Conservation (phyloP, 2,329 filamentous ascomycete genomes). For the Talaromyces islandicus region DNA sequence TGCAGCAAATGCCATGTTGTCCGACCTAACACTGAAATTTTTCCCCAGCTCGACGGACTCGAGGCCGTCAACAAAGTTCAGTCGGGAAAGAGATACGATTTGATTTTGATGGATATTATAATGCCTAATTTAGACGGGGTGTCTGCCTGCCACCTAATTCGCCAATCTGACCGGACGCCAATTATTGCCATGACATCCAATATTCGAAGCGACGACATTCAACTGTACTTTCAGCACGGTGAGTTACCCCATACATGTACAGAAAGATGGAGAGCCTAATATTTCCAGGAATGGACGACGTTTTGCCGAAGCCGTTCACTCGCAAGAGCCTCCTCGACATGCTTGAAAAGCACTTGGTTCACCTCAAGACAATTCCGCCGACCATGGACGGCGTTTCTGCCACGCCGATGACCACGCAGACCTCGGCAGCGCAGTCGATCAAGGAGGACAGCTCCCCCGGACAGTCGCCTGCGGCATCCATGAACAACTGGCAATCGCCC, state of each 20-base stretch:
- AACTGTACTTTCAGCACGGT: slow-evolving; percentile 96
- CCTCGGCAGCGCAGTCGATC: slow-evolving; percentile 49
- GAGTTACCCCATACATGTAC: slow-evolving; percentile 31
- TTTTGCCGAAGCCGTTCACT: slow-evolving; percentile 94
- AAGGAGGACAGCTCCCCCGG: slow-evolving; percentile 60
- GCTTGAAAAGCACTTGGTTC: slow-evolving; percentile 81
- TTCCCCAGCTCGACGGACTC: slow-evolving; percentile 70
- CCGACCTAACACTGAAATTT: slow-evolving; percentile 9
- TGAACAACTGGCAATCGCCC: slow-evolving; percentile 60
- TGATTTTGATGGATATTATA: slow-evolving; percentile 88
- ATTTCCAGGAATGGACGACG: slow-evolving; percentile 83
- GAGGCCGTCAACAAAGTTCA: slow-evolving; percentile 87
- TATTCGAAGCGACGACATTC: slow-evolving; percentile 91
- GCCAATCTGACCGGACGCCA: slow-evolving; percentile 75
- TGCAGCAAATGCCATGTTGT: neutral
- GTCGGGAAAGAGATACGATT: slow-evolving; percentile 57
- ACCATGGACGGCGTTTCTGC: slow-evolving; percentile 48
- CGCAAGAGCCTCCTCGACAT: slow-evolving; percentile 77
- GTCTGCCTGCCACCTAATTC: slow-evolving; percentile 86
- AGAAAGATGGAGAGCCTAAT: slow-evolving; percentile 13
- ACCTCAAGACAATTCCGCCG: slow-evolving; percentile 63
- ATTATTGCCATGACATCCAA: slow-evolving; percentile 99
- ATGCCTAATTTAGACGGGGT: slow-evolving; percentile 96
- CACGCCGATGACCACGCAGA: slow-evolving; percentile 44
- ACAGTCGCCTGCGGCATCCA: slow-evolving; percentile 54